Base-by-base conservation (phyloP, 805 yeast genomes). In the Kockiozyma suomiensis region DNA sequence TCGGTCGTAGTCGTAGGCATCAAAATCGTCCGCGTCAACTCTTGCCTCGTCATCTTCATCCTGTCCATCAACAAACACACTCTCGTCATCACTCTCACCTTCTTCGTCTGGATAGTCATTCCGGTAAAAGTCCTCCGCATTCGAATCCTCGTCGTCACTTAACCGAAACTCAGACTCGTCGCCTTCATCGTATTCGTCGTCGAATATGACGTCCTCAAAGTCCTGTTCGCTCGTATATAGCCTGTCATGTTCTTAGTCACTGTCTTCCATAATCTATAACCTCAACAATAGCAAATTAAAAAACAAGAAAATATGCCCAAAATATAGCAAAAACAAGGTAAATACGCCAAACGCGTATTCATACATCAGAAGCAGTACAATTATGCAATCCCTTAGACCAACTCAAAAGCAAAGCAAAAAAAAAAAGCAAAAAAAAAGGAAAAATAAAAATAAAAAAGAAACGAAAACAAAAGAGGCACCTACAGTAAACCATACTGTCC, bases 101-200 rank as follows among this genome's bases (percentile, higher is more conserved):
- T 90, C 97, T 70, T 92, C 97, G 48, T 90, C 96, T 0, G 98
- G 98, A 70, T 93, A 93, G 70, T 93, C 98, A 73, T 94, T 93
- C 68, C 85, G 84, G 71, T 93, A 93, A 70, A 85, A 92, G 56
- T 88, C 90, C 75, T 93, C 99, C 21, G 97, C 97, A 54, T 75
- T 76, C 17, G 78, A 75, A 61, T 76, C 79, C 38, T 75, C 78
- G 43, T 75, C 78, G 50, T 70, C 78, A 21, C 70, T 65, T 23
- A 50, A 52, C 25, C 46, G 32, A 19, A 30, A 21, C 8, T 35
- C 55, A 30, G 55, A 33, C 13, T 26, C 26, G 7, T 50, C 49
- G 21, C 32, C 62, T 12, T 67, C 69, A 30, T 58, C 65, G 32
- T 56, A 54, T 26, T 65, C 62, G 26, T 65, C 62, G 26, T 59